Base-by-base conservation (phyloP, 1,284 basidiomycete genomes). In the Cutaneotrichosporon sp. region DNA sequence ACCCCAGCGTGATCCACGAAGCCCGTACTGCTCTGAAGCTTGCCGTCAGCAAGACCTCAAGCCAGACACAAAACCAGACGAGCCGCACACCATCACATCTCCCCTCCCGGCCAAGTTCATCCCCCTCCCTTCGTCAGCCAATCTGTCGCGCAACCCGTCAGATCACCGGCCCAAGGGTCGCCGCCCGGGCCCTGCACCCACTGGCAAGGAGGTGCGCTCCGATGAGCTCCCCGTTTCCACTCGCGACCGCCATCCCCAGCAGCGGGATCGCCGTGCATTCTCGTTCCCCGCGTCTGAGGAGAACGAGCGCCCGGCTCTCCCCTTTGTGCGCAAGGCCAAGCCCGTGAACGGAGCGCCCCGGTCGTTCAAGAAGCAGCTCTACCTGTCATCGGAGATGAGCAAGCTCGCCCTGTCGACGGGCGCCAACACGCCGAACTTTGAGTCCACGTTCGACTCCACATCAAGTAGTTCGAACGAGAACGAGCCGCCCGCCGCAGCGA, bases 211-310 rank as follows among this genome's bases (percentile, higher is more conserved):
- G 38, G 24, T 41, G 12, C 22, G 16, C 24, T 41, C 38, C 7
- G 24, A 41, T 16, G 38, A 41, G 38, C 12, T 14, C n/a, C 24
- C 24, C 16, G 12, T 22, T 10, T 5, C 38, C 6, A 4, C 12
- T 14, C 38, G 7, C 12, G 38, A 41, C 4, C 38, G 12, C 5
- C 33, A 42, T 3, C 49, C 51, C 10, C 57, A 24, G 33, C 42
- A 33, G 22, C 46, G 71, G 17, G 68, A 68, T 52, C 63, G 70
- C 17, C 63, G 71, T 25, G 70, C 71, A 0, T 72, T 68, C 59
- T 73, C 71, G 7, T 71, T 72, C 49, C 69, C 70, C 3, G 63
- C 65, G 5, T 48, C 61, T 0, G 61, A 66, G 9, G 51, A 52
- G 7, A 26, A 17, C 9, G 48, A 49, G 2, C 48, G 38, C 12